Base-by-base conservation (phyloP, 306 rosid genomes). In the Trifolium fragiferum region DNA sequence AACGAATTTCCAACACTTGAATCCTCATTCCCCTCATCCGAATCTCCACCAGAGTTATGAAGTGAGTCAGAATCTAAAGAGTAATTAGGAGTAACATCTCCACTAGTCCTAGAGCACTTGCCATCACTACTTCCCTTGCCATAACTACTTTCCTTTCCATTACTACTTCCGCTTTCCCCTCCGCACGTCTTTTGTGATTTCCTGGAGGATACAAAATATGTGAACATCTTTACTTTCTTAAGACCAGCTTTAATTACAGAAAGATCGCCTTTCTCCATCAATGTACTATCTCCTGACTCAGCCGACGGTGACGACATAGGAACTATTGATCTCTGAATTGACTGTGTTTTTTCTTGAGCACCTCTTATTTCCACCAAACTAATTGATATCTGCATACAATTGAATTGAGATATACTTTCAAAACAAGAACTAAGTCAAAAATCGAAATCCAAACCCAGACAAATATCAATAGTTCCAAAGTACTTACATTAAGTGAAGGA, bases 171-270 rank as follows among this genome's bases (percentile, higher is more conserved):
- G 25, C 90, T 97, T 55, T 82, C 96, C 60, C 85, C 96, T 7
- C 68, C 85, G 66, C 80, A 81, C 25, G 90, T 82, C 86, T 90
- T 92, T 75, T 82, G 86, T 0, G 85, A 84, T 76, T 86, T 95
- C 87, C 93, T 85, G 20, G 91, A 60, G 10, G 99, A 90, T 14
- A 95, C 97, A 44, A 81, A 92, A 47, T 89, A 96, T 0, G 90
- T 89, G 47, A 95, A 90, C 55, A 87, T 83, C 82, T 85, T 95
- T 7, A 95, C 99, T 86, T 95, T 92, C 83, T 83, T 86, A 44
- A 92, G 90, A 32, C 98, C 93, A 43, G 98, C 96, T 89, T 92
- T 95, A 44, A 89, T 91, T 25, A 93, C 91, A 70, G 99, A 95
- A 74, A 92, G 84, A 54, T 89, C 99, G 30, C 86, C 98, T 77